A percentile compares a stretch with the other conserved stretches of the same genome.
Evolutionary conservation across 1,284 basidiomycete genomes (phyloP).

Genomic region (Cystobasidiaceae sp.): DNA sequence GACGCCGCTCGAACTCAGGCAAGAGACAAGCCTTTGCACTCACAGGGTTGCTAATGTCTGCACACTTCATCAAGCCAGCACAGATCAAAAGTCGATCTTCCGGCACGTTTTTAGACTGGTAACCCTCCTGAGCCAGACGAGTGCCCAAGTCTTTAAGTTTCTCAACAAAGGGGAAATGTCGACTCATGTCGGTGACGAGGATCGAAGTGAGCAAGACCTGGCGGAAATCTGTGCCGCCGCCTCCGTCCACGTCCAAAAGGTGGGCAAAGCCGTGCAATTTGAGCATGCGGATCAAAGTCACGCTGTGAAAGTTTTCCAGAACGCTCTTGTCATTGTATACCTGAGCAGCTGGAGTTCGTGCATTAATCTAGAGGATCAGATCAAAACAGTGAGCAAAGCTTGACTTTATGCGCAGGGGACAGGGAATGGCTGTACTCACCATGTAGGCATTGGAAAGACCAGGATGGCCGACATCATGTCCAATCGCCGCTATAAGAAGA

Average conservation of each 20-base stretch:
- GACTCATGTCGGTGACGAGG: constrained; percentile 86
- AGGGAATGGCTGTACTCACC: constrained; percentile 54
- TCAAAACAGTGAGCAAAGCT: not conserved
- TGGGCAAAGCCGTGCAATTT: constrained; percentile 66
- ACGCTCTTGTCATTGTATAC: constrained; percentile 84
- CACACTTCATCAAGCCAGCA: constrained; percentile 88
- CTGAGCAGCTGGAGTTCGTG: constrained; percentile 74
- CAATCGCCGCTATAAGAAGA: constrained; percentile 80
- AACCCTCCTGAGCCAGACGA: constrained; percentile 41
- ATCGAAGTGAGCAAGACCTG: constrained; percentile 71
- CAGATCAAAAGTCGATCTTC: constrained; percentile 66
- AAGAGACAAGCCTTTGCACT: no score
- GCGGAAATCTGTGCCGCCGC: constrained; percentile 54
- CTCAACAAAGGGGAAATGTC: constrained; percentile 77
- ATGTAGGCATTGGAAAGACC: constrained; percentile 86
- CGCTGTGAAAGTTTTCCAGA: constrained; percentile 86
- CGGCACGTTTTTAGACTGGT: constrained; percentile 48
- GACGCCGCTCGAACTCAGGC: not conserved
- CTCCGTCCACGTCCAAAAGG: constrained; percentile 44
- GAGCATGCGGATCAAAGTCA: constrained; percentile 74
- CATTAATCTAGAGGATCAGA: constrained; percentile 79
- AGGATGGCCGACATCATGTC: constrained; percentile 92
- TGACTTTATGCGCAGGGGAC: not conserved
- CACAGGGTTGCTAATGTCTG: constrained; percentile 93
- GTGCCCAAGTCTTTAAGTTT: constrained; percentile 54